Conservation (phyloP, 2,329 filamentous ascomycete genomes). For the Coleophoma crateriformis region DNA sequence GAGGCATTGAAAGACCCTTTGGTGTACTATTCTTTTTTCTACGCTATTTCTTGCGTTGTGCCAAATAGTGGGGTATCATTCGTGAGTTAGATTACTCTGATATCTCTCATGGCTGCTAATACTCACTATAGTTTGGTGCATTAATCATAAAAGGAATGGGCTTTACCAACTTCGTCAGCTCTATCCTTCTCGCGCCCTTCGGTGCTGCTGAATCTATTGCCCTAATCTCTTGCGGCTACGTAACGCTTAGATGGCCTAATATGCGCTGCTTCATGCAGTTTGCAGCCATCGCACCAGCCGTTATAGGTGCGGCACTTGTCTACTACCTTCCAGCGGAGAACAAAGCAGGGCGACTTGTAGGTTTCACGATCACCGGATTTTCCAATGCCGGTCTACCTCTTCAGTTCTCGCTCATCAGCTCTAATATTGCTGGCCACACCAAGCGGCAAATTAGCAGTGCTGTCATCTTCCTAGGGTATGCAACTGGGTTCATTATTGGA, state of each 20-base stretch:
- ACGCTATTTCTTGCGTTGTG: not conserved
- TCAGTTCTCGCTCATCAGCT: slow-evolving; percentile 42
- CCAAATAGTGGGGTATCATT: slow-evolving; percentile 1
- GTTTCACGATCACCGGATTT: not conserved
- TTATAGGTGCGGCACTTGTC: not conserved
- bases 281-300: not conserved
- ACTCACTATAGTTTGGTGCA: not conserved
- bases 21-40: slow-evolving; percentile 1
- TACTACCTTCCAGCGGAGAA: not conserved
- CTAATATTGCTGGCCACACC: slow-evolving; percentile 59
- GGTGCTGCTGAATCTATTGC: not conserved
- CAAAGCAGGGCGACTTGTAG: not conserved
- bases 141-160: not conserved
- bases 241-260: not conserved
- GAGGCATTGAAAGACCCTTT: slow-evolving; percentile 33
- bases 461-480: slow-evolving; percentile 54
- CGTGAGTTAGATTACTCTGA: not conserved
- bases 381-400: not conserved
- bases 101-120: not conserved
- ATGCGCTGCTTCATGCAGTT: slow-evolving; percentile 1
- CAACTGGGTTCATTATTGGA: slow-evolving; percentile 50
- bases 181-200: not conserved
- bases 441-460: slow-evolving; percentile 60
- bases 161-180: slow-evolving; percentile 1
- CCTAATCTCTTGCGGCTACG: not conserved